Conservation (phyloP, 2,329 filamentous ascomycete genomes). For the Westerdykella ornata region DNA sequence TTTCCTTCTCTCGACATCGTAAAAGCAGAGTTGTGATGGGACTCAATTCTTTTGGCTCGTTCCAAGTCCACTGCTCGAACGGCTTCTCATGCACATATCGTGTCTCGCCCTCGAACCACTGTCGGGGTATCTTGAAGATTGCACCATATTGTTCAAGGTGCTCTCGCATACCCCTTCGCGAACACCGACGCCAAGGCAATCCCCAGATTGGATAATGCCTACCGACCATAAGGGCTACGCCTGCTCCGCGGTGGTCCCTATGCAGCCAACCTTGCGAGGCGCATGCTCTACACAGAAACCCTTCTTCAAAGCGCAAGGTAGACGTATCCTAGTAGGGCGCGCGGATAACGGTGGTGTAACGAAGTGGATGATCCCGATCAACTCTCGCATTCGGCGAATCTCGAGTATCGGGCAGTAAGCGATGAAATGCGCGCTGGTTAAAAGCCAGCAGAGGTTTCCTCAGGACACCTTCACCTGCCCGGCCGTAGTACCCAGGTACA, state of each 20-base stretch:
- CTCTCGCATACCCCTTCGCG: neutral
- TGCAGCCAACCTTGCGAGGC: slow-evolving; percentile 1
- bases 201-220: slow-evolving; percentile 1
- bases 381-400: no score
- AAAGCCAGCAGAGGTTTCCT: no score
- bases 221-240: neutral
- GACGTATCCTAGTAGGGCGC: neutral
- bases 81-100: slow-evolving; percentile 1
- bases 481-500: no score
- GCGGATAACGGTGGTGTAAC: slow-evolving; percentile 1
- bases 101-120: neutral
- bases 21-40: no score
- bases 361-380: neutral
- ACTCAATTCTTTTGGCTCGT: no score
- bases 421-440: no score
- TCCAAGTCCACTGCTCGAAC: neutral
- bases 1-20: no score
- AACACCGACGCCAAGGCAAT: neutral
- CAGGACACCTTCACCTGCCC: no score
- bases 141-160: slow-evolving; percentile 2
- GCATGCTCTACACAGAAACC: neutral
- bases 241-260: neutral
- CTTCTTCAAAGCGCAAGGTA: neutral
- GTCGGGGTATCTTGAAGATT: slow-evolving; percentile 1
- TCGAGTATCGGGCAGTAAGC: no score